phyloP scores from a whole-genome alignment of 2,329 filamentous ascomycete species.

The Cladosporium austrohemisphaericum region DNA sequence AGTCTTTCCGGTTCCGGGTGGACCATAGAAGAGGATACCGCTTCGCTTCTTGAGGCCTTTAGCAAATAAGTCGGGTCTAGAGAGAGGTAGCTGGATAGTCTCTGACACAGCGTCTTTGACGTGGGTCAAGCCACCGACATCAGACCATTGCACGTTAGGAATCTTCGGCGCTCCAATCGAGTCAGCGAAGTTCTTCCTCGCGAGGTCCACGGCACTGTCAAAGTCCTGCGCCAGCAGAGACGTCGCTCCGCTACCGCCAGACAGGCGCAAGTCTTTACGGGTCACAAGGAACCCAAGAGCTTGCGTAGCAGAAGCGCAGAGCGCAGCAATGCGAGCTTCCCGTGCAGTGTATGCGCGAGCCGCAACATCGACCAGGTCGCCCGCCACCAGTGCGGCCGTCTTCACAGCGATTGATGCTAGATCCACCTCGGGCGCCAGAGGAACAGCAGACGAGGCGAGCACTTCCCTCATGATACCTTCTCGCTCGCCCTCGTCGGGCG shows the following conservation, averaged over 20 bases:
- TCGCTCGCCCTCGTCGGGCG: slow-evolving; percentile 87
- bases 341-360: slow-evolving; percentile 81
- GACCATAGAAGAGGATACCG: slow-evolving; percentile 87
- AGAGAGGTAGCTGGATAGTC: slow-evolving; percentile 89
- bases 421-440: slow-evolving; percentile 79
- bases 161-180: slow-evolving; percentile 97
- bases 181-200: slow-evolving; percentile 96
- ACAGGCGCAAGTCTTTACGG: slow-evolving; percentile 78
- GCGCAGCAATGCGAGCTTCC: slow-evolving; percentile 67
- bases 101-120: slow-evolving; percentile 97
- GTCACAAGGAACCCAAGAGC: slow-evolving; percentile 38
- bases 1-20: slow-evolving; percentile 87
- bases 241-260: slow-evolving; percentile 74
- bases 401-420: slow-evolving; percentile 83
- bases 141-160: slow-evolving; percentile 92
- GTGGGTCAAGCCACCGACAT: slow-evolving; percentile 87
- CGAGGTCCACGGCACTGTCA: slow-evolving; percentile 88
- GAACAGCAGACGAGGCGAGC: slow-evolving; percentile 69
- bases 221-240: slow-evolving; percentile 82
- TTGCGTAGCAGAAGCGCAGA: slow-evolving; percentile 37
- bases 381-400: slow-evolving; percentile 90
- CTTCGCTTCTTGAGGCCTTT: slow-evolving; percentile 98
- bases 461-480: slow-evolving; percentile 81
- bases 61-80: slow-evolving; percentile 87
- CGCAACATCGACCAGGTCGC: slow-evolving; percentile 86